Evolutionary conservation across 257 asterid species (phyloP).

Genomic region (Ophiorrhiza pumila): DNA sequence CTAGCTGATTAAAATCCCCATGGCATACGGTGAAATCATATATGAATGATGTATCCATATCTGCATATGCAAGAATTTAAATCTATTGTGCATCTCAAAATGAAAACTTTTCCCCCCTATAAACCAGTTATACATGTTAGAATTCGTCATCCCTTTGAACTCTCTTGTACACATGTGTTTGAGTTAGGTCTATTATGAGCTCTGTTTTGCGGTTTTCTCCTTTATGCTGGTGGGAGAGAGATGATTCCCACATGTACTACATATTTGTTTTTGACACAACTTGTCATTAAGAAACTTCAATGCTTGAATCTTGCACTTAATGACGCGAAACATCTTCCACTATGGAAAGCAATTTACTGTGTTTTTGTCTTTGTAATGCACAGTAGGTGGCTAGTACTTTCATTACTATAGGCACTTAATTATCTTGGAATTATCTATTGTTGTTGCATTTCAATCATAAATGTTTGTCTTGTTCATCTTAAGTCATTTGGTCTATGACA

Average conservation of each 20-base stretch:
- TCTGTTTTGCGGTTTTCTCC: background rate
- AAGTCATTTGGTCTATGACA: background rate
- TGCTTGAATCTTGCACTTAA: background rate
- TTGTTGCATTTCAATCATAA: background rate
- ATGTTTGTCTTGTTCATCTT: background rate
- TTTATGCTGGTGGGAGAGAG: background rate
- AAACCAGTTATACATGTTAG: background rate
- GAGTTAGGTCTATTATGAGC: too few relatives aligned
- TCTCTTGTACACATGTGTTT: too few relatives aligned
- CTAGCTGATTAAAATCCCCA: too few relatives aligned
- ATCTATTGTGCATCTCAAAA: background rate
- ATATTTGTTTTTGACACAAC: background rate
- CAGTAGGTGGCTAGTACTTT: background rate
- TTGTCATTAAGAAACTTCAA: background rate
- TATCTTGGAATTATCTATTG: background rate
- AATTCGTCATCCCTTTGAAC: background rate
- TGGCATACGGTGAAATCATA: too few relatives aligned
- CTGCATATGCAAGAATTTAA: too few relatives aligned
- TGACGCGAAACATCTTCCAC: too few relatives aligned
- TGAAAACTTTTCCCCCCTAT: background rate
- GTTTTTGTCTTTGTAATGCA: background rate
- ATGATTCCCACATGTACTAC: background rate
- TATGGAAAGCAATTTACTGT: background rate
- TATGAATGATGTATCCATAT: too few relatives aligned
- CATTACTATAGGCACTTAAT: background rate